Conservation (phyloP, 345 rosid genomes). For the Sisymbrium irio region DNA sequence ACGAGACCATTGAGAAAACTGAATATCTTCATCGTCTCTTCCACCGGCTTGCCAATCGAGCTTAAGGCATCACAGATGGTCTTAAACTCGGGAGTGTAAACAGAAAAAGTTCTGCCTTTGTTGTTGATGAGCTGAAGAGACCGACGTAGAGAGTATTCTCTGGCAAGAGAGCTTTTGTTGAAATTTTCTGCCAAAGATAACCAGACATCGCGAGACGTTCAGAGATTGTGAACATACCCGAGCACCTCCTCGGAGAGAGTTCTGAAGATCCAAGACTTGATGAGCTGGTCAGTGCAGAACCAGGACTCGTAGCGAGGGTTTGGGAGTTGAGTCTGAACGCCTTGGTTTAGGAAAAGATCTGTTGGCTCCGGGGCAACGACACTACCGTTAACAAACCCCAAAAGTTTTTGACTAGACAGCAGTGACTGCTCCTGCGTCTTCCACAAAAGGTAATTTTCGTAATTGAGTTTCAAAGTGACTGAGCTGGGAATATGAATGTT, state of each 20-base stretch:
- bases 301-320: too few relatives aligned
- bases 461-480: too few relatives aligned
- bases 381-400: too few relatives aligned
- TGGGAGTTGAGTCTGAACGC: too few relatives aligned
- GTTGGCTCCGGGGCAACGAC: too few relatives aligned
- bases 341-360: too few relatives aligned
- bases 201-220: neutral
- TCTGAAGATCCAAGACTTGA: neutral
- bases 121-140: neutral
- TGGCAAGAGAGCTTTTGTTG: neutral
- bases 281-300: too few relatives aligned
- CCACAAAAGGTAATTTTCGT: too few relatives aligned
- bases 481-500: too few relatives aligned
- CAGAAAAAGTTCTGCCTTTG: neutral
- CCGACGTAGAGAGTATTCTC: neutral
- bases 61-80: neutral
- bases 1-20: neutral
- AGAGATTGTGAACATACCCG: neutral
- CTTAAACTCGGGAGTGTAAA: neutral
- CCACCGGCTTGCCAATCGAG: neutral
- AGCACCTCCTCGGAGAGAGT: neutral
- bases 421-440: too few relatives aligned
- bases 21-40: neutral
- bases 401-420: too few relatives aligned
- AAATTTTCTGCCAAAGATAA: neutral